Evolutionary conservation across 495 filamentous ascomycete genomes (phyloP), one percentile per base, ranked within the genome.

Genomic region (Staphylotrichum tortipilum): DNA sequence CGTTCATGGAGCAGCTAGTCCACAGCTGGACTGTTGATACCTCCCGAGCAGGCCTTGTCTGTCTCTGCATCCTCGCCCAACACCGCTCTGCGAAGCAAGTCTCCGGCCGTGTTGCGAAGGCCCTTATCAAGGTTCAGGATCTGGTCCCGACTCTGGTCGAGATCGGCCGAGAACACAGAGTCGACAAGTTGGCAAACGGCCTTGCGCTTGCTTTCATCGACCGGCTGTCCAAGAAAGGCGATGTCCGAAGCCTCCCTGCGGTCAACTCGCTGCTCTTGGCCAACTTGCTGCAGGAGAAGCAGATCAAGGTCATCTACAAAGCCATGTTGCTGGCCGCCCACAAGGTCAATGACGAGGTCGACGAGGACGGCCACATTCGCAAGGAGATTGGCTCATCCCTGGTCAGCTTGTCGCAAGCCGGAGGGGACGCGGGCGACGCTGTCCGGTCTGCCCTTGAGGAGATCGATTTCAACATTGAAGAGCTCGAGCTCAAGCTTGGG

Each of bases 1-100:
- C 80, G 4, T 70, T 97, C 54, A 95, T 97, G 90, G 84, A 90
- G 55, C 85, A 86, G 38, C 75, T 96, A 18, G 83, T 83, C 10
- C 68, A 67, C 19, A 84, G 84, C 7, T 94, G 85, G 85, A 82
- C 78, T 1, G 58, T 69, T 21, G 86, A 87, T 38, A 90, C 84
- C 0, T 56, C 79, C 3, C 74, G 78, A 14, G 77, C 85, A 2
- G 88, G 85, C n/a, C 70, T 97, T 17, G 78, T 88, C 19, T 94
- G 88, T 56, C 63, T 96, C 17, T 79, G 84, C 24, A 78, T 94
- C 26, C 64, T 97, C 22, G 83, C 89, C 2, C 82, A 95, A 55
- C 78, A 86, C 55, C 73, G 81, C 53, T 78, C 75, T 4, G 74
- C 72, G 18, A 87, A 82, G 63, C 76, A 82, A 30, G 67, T 94